Conservation (phyloP, 108 stramenopile species). For the Cyclotella choctawhatcheeana region DNA sequence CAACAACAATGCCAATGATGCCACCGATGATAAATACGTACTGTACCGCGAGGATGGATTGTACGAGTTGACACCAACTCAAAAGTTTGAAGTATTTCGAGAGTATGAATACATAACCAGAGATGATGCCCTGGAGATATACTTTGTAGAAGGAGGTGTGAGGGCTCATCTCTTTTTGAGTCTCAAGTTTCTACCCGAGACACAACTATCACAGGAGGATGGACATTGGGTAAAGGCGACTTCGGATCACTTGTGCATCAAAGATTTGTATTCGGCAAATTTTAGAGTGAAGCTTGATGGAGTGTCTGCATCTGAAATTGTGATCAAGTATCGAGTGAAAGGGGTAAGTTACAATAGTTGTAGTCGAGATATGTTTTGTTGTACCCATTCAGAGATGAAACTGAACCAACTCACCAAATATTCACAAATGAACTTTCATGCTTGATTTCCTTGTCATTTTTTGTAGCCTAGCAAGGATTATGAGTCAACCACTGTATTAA, state of each 20-base stretch:
- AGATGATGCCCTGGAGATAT: conserved; percentile 59
- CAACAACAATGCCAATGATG: neutral
- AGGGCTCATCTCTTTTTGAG: conserved; percentile 71
- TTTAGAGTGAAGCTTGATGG: conserved; percentile 67
- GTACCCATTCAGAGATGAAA: too few species aligned
- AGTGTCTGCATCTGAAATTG: conserved; percentile 58
- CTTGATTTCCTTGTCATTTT: too few species aligned
- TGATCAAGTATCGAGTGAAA: conserved; percentile 72
- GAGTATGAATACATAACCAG: conserved; percentile 66
- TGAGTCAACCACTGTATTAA: conserved; percentile 69
- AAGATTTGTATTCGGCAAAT: conserved; percentile 68
- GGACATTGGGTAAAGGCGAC: conserved; percentile 61
- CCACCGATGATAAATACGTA: conserved; percentile 25
- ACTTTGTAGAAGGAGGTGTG: conserved; percentile 69
- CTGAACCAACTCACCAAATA: too few species aligned
- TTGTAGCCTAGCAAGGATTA: conserved; percentile 74
- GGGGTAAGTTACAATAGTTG: too few species aligned
- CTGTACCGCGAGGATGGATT: conserved; percentile 73
- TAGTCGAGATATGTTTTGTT: too few species aligned
- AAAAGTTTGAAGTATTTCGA: conserved; percentile 69
- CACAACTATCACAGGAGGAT: conserved; percentile 31
- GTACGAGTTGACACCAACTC: conserved; percentile 54
- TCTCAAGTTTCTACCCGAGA: conserved; percentile 59
- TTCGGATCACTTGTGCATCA: conserved; percentile 77
- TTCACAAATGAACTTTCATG: too few species aligned